Conservation (phyloP, 2,329 filamentous ascomycete genomes). For the Colletotrichum lindemuthianum region DNA sequence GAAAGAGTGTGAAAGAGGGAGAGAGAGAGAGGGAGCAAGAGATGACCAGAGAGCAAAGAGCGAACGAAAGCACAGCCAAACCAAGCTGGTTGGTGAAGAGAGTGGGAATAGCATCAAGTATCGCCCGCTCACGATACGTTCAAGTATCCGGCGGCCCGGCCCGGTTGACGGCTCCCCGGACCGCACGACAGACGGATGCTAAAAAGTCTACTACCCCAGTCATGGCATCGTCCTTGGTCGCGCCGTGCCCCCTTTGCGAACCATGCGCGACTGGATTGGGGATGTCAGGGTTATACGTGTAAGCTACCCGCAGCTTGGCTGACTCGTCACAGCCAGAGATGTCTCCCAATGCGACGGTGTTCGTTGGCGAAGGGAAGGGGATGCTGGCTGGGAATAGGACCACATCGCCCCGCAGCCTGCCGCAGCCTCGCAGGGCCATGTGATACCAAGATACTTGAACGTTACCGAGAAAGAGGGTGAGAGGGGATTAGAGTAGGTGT, state of each 20-base stretch:
- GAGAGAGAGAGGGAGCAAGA: not conserved
- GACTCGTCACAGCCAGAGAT: slow-evolving; percentile 18
- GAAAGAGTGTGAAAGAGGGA: not conserved
- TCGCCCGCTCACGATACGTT: slow-evolving; percentile 7
- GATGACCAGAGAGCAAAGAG: not conserved
- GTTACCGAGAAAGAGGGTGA: not conserved
- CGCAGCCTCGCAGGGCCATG: not conserved
- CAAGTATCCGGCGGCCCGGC: slow-evolving; percentile 18
- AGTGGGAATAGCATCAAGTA: slow-evolving; percentile 10
- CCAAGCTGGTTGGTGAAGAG: slow-evolving; percentile 15
- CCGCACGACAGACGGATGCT: not conserved
- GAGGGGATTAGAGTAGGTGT: not conserved
- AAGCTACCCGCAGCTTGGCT: slow-evolving; percentile 10
- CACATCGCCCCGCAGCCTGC: not conserved
- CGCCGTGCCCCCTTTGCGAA: not conserved
- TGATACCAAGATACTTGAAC: slow-evolving; percentile 3
- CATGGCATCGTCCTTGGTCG: not conserved
- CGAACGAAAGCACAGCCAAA: slow-evolving; percentile 22
- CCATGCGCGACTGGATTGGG: slow-evolving; percentile 15
- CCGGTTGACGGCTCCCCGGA: not conserved
- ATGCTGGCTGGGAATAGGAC: no score
- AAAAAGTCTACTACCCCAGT: slow-evolving; percentile 14
- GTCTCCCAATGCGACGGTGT: not conserved
- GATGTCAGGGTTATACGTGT: slow-evolving; percentile 22
- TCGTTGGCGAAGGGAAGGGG: not conserved